These are phyloP conservation scores for Sarcodon aspratus DNA, from an alignment of 768 basidiomycete species.

Conservation along the genomic window DNA sequence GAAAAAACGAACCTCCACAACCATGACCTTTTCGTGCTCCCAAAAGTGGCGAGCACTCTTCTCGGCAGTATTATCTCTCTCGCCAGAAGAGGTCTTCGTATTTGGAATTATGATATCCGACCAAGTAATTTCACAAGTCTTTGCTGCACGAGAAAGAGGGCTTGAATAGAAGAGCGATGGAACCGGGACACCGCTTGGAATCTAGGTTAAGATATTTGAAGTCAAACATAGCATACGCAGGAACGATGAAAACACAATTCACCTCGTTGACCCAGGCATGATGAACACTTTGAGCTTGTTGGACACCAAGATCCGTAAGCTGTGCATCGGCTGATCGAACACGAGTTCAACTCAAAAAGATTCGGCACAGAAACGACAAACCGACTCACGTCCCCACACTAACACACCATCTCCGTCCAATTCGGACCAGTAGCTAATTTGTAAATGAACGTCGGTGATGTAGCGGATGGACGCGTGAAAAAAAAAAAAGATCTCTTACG, in stretches of 20 bases:
- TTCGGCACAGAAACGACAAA: not conserved
- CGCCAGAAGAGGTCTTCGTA: conserved; percentile 34
- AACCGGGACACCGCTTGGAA: conserved; percentile 25
- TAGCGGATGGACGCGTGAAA: not conserved
- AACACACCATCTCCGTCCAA: conserved; percentile 54
- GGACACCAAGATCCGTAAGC: conserved; percentile 45
- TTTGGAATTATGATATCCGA: not conserved
- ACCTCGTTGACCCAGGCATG: conserved; percentile 39
- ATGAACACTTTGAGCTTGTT: conserved; percentile 39
- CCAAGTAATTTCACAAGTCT: conserved; percentile 25
- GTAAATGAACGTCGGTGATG: not conserved
- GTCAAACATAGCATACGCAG: not conserved
- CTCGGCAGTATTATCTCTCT: conserved; percentile 12
- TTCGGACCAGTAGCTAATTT: conserved; percentile 46
- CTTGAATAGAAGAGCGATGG: conserved; percentile 52
- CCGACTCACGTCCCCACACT: conserved; percentile 57
- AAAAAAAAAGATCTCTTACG: conserved; percentile 25
- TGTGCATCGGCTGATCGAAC: conserved; percentile 44
- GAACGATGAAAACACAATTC: conserved; percentile 5
- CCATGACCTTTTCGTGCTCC: conserved; percentile 20
- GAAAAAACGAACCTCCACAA: conserved; percentile 40
- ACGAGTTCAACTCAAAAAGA: not conserved
- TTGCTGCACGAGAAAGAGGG: conserved; percentile 50
- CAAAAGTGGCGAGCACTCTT: conserved; percentile 1
- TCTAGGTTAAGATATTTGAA: not conserved